Percentiles rank a stretch among this genome's conserved stretches.
Conservation (phyloP, 208 protist genomes). For the Entamoeba invadens region DNA sequence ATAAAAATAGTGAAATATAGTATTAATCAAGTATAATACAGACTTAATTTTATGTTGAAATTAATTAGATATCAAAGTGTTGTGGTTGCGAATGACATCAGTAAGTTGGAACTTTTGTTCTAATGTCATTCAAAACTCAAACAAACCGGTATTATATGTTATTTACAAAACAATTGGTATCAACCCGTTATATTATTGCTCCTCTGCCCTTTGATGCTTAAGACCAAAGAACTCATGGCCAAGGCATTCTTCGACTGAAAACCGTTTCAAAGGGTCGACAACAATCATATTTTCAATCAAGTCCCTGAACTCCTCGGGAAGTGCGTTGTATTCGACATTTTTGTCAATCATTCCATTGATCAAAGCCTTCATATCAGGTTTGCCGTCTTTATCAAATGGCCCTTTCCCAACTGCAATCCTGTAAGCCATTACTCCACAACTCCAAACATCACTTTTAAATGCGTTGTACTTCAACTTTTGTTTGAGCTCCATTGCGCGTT, state of each 20-base stretch:
- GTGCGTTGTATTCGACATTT: background rate
- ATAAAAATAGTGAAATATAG: no score
- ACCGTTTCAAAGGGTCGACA: background rate
- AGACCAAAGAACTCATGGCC: background rate
- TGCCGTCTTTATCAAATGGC: background rate
- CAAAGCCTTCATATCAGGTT: background rate
- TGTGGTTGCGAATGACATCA: no score
- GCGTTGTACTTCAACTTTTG: background rate
- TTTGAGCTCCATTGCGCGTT: background rate
- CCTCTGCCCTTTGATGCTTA: no score
- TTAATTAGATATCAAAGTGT: no score
- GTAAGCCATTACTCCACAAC: background rate
- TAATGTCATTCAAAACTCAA: no score
- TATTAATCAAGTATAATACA: no score
- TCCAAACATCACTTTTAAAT: slow-evolving; percentile 34
- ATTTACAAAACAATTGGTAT: no score
- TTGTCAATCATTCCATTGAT: background rate
- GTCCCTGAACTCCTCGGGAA: background rate
- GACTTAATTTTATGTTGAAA: no score
- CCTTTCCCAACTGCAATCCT: background rate
- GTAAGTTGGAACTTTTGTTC: no score
- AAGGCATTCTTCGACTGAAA: background rate
- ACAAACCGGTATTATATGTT: no score
- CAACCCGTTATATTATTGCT: no score
- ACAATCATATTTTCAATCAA: background rate